A percentile compares a stretch with the other conserved stretches of the same genome.
These are phyloP conservation scores for Aurantiochytrium sp. DNA, from an alignment of 108 stramenopile genomes.

Conservation along the genomic window DNA sequence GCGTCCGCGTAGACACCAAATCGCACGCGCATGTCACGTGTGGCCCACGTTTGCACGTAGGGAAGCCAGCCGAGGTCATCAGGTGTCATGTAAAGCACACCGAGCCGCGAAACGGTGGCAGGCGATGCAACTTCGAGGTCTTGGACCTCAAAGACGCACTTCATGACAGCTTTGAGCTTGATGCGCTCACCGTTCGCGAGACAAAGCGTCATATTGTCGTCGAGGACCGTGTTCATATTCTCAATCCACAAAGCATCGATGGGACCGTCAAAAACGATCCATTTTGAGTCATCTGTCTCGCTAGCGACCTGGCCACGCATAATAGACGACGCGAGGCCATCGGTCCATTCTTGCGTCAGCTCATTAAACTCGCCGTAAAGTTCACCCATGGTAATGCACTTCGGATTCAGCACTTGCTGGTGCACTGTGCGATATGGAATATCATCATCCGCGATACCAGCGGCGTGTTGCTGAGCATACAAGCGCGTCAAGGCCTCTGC, in stretches of 20 bases:
- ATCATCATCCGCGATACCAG: not conserved
- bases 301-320: constrained; percentile 32
- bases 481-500: constrained; percentile 36
- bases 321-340: constrained; percentile 46
- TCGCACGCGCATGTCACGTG: not conserved
- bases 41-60: constrained; percentile 39
- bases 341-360: constrained; percentile 59
- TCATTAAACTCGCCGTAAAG: constrained; percentile 59
- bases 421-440: constrained; percentile 10
- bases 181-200: constrained; percentile 59
- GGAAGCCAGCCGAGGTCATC: constrained; percentile 47
- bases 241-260: constrained; percentile 66
- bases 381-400: constrained; percentile 59
- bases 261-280: constrained; percentile 59
- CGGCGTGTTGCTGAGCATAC: not conserved
- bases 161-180: constrained; percentile 48
- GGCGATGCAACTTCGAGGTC: constrained; percentile 55
- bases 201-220: constrained; percentile 52
- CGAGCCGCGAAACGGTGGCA: constrained; percentile 54
- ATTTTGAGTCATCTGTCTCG: constrained; percentile 36
- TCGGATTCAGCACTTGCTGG: constrained; percentile 49
- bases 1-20: not conserved
- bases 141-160: constrained; percentile 59
- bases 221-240: constrained; percentile 63
- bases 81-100: constrained; percentile 61